Conservation (phyloP, 2,329 filamentous ascomycete genomes). For the Amauroascus niger region DNA sequence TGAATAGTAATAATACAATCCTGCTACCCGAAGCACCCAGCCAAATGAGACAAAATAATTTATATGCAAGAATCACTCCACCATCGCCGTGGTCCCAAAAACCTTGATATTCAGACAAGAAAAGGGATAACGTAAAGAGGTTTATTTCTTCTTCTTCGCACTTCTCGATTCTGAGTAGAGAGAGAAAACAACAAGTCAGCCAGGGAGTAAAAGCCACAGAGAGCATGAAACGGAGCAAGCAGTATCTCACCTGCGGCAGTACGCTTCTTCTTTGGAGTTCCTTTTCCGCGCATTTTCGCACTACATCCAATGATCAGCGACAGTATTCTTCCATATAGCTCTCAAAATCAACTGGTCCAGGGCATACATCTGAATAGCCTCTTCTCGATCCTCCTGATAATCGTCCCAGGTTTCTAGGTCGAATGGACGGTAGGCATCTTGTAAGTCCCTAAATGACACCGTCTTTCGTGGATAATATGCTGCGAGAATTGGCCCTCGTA, state of each 20-base stretch:
- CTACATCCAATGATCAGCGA: slow-evolving; percentile 32
- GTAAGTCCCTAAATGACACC: slow-evolving; percentile 62
- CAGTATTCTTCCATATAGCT: not conserved
- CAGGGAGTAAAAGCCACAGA: not conserved
- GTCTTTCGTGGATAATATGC: slow-evolving; percentile 79
- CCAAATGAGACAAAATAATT: not conserved
- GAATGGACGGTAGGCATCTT: slow-evolving; percentile 55
- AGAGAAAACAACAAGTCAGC: not conserved
- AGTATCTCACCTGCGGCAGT: slow-evolving; percentile 31
- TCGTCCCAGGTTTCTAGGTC: slow-evolving; percentile 63
- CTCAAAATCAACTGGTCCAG: not conserved
- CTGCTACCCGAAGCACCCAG: not conserved
- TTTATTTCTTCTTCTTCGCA: slow-evolving; percentile 15
- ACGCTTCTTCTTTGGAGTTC: slow-evolving; percentile 75
- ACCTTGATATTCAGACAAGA: not conserved
- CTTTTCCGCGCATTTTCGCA: slow-evolving; percentile 67
- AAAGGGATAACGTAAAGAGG: not conserved
- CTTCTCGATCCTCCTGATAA: slow-evolving; percentile 72
- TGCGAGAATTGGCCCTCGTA: slow-evolving; percentile 71
- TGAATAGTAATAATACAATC: slow-evolving; percentile 7
- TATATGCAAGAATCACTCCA: slow-evolving; percentile 1
- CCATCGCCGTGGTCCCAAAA: not conserved
- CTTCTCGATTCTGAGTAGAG: slow-evolving; percentile 13
- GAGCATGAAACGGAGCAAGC: not conserved
- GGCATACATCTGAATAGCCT: slow-evolving; percentile 51